Base-by-base conservation (phyloP, 1,284 basidiomycete genomes). In the Cryptococcus hybrid region DNA sequence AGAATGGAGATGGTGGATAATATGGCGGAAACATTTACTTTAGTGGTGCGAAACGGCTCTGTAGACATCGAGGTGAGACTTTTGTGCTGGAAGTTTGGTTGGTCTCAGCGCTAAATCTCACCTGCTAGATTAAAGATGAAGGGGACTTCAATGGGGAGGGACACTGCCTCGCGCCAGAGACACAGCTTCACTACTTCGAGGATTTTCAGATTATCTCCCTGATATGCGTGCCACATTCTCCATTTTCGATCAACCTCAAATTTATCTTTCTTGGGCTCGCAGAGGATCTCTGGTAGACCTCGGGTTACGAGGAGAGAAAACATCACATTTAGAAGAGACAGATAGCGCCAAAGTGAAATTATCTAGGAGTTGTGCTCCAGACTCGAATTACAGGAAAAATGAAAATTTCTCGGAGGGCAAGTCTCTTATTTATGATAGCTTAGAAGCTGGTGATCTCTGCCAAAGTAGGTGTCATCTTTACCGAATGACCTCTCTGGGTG, bases 161-260 rank as follows among this genome's bases (percentile, higher is more conserved):
- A 76, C 73, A 1, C 47, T 61, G 51, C 68, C 70, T 3, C 58
- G 76, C 55, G 74, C 74, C 30, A 18, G 15, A 6, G 46, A 30
- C 13, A 47, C 15, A 9, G 46, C 46, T 30, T 7, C 46, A 6
- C 34, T 35, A 18, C 24, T 80, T 8, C 57, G 64, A 8, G 60
- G 71, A 0, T 78, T 79, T 51, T 65, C 75, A 0, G 55, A 70
- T 8, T 60, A 68, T 42, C 61, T 81, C 34, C 79, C 79, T 0
- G 70, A 77, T 56, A 56, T 79, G 64, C 56, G 65, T 55, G 40
- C 40, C 9, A n/a, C 40, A 42, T n/a, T 70, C 78, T n/a, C 78
- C 79, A 1, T 80, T 79, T 61, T 80, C 56, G 80, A 81, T 60
- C 76, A 80, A 58, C 79, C 80, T 0, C 78, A 80, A 50, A 76